Evolutionary conservation across 2,329 filamentous ascomycete genomes (phyloP).

Genomic region (Paracoccidioides brasiliensis): DNA sequence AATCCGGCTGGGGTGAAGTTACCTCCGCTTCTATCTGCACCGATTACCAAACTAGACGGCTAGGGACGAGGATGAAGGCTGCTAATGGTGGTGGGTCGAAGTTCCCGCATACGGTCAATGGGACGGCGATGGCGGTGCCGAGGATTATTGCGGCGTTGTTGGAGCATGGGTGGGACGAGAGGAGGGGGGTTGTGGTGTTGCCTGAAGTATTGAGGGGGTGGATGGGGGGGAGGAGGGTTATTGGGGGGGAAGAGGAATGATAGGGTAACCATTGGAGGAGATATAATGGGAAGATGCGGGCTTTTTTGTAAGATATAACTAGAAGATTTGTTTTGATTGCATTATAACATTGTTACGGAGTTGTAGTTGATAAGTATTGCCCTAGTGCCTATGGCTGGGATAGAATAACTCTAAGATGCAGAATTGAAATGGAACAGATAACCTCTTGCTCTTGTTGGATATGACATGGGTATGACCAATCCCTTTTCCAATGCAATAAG

Average conservation of each 20-base stretch:
- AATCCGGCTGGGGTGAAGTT: constrained; percentile 76
- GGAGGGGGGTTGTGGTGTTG: constrained; percentile 52
- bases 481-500: not conserved
- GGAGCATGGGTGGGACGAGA: constrained; percentile 80
- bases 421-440: not conserved
- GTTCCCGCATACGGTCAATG: constrained; percentile 86
- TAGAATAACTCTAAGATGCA: constrained; percentile 3
- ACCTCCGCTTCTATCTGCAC: constrained; percentile 84
- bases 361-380: too few species aligned
- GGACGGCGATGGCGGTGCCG: constrained; percentile 83
- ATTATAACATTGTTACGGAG: too few species aligned
- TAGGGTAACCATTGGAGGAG: not conserved
- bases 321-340: too few species aligned
- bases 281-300: not conserved
- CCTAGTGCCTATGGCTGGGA: not conserved
- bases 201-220: constrained; percentile 68
- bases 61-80: constrained; percentile 49
- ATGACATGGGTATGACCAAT: too few species aligned
- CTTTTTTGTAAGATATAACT: too few species aligned
- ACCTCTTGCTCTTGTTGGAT: too few species aligned
- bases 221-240: constrained; percentile 65
- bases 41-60: constrained; percentile 78
- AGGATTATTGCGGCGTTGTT: constrained; percentile 77
- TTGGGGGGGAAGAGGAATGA: constrained; percentile 30
- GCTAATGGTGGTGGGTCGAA: constrained; percentile 32